These are phyloP conservation scores for Plantago lanceolata DNA, from an alignment of 305 asterid species.

Conservation along the genomic window DNA sequence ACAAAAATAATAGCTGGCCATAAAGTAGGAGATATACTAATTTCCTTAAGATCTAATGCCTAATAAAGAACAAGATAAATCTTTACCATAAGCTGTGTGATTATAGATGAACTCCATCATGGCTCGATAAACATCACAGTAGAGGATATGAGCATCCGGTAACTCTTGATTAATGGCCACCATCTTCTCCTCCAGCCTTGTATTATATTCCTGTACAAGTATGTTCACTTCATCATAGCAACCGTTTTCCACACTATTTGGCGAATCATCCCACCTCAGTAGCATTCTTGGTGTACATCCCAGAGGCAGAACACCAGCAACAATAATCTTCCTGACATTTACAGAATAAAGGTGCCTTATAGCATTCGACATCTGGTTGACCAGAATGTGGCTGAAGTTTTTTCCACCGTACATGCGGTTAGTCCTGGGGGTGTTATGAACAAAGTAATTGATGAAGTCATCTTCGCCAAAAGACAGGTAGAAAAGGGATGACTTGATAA, in stretches of 20 bases:
- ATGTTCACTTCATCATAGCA: slow-evolving; percentile 49
- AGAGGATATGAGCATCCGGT: slow-evolving; percentile 33
- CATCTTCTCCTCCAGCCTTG: slow-evolving; percentile 41
- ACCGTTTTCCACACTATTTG: slow-evolving; percentile 16
- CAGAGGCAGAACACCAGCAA: slow-evolving; percentile 53
- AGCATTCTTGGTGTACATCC: slow-evolving; percentile 50
- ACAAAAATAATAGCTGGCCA: no score
- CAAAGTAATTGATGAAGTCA: slow-evolving; percentile 43
- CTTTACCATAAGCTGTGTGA: slow-evolving; percentile 43
- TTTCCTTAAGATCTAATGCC: not conserved
- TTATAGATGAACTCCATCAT: slow-evolving; percentile 47
- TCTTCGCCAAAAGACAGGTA: slow-evolving; percentile 64
- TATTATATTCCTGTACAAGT: slow-evolving; percentile 44
- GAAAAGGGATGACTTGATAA: slow-evolving; percentile 51
- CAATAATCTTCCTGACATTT: slow-evolving; percentile 49
- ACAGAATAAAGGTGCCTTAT: slow-evolving; percentile 40
- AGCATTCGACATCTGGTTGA: slow-evolving; percentile 46
- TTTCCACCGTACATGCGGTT: slow-evolving; percentile 14
- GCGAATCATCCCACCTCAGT: slow-evolving; percentile 22
- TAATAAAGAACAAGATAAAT: not conserved
- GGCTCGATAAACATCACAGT: slow-evolving; percentile 50
- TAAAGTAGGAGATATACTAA: not conserved
- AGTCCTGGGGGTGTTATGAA: slow-evolving; percentile 23
- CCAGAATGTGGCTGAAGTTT: slow-evolving; percentile 39
- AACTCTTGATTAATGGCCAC: slow-evolving; percentile 37